phyloP scores from a whole-genome alignment of 2,329 filamentous ascomycete genomes.

The Fusarium torulosum region DNA sequence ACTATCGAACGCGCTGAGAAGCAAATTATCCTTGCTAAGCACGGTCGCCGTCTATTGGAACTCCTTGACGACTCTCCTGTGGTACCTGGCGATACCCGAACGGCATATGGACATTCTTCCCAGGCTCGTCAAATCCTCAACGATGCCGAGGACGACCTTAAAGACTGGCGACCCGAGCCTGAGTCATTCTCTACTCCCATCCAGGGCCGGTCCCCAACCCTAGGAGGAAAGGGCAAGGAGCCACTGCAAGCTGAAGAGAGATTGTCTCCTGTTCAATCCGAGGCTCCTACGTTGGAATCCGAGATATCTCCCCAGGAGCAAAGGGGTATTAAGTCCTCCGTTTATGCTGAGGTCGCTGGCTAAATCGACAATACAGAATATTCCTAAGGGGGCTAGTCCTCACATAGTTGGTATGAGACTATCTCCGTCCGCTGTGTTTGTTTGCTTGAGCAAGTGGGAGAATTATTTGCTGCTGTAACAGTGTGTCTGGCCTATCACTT shows the following conservation, averaged over 20 bases:
- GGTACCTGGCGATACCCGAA: constrained; percentile 83
- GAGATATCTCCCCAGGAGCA: constrained; percentile 19
- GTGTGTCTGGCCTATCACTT: constrained; percentile 3
- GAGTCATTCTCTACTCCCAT: constrained; percentile 50
- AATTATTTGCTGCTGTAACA: constrained; percentile 12
- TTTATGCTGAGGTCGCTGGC: constrained; percentile 36
- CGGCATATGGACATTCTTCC: constrained; percentile 73
- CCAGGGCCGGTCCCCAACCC: constrained; percentile 42
- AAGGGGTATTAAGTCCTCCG: constrained; percentile 30
- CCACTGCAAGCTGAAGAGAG: constrained; percentile 22
- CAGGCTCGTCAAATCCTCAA: constrained; percentile 88
- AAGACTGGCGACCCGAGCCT: constrained; percentile 73
- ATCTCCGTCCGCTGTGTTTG: background rate
- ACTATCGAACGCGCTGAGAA: constrained; percentile 97
- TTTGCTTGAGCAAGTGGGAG: constrained; percentile 13
- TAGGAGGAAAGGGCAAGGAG: constrained; percentile 49
- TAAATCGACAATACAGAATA: constrained; percentile 12
- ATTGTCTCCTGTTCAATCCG: constrained; percentile 28
- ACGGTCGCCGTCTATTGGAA: constrained; percentile 85
- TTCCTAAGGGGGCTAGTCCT: background rate
- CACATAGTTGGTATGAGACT: background rate
- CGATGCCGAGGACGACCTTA: constrained; percentile 90
- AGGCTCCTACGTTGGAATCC: constrained; percentile 23
- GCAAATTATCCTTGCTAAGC: constrained; percentile 92
- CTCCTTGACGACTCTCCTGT: constrained; percentile 91